Base-by-base conservation (phyloP, 2,329 filamentous ascomycete species). In the Botrytis tulipae region DNA sequence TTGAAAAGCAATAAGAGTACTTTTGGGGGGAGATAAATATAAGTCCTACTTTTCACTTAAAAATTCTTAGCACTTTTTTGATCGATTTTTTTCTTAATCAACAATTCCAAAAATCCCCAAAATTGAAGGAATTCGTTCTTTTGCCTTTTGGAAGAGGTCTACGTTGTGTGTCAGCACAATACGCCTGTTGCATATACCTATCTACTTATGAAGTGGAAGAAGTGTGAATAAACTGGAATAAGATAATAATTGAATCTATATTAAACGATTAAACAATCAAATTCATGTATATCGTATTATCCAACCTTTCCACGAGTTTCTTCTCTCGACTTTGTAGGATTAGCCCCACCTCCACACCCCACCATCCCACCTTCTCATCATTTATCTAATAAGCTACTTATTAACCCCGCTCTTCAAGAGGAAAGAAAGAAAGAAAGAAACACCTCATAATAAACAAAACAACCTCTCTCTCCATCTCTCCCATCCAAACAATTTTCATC, bases 301-400 rank as follows among this genome's bases (percentile, higher is more conserved):
- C n/a, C 66, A 57, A 54, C 16, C 35, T 29, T 68, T 68, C 66
- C 66, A 68, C n/a, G 48, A 57, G 48, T n/a, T 68, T 67, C 65
- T 68, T 42, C 32, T 54, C 25, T 29, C 7, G 18, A 68, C 29
- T 9, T 37, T 32, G 1, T 29, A 29, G 51, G 20, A 37, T 66
- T 42, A 22, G 16, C 32, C 32, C n/a, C n/a, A 40, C 44, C 44
- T 29, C 40, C 40, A 48, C 29, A 32, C 20, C 65, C 65, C 48
- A 40, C 65, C 29, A 48, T 22, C 42, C 65, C 63, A 48, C 63
- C 63, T 29, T 46, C 61, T 48, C 35, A 44, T n/a, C 48, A 42
- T 57, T 54, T 29, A 18, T 57, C 51, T 29, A 29, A 57, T 12
- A 54, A 29, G n/a, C 9, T 9, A 22, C 35, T 29, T 25, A 68